These are phyloP conservation scores for Phytophthora macrochlamydospora DNA, from an alignment of 352 stramenopile species.

Conservation along the genomic window DNA sequence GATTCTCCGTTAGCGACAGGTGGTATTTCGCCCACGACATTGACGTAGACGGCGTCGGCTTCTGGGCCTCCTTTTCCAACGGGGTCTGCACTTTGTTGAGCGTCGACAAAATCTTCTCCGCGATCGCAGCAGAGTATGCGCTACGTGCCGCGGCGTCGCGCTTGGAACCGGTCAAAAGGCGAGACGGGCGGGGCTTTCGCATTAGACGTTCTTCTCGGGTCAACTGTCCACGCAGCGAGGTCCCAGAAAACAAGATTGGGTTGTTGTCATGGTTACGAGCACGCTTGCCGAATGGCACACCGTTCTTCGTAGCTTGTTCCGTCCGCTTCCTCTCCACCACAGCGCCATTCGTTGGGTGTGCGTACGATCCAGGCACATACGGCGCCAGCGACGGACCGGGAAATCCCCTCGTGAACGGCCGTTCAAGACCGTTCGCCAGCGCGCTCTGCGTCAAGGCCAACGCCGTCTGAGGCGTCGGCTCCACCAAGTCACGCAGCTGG, in stretches of 20 bases:
- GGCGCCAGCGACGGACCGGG: slow-evolving; percentile 27
- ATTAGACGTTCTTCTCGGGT: slow-evolving; percentile 58
- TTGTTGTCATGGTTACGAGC: slow-evolving; percentile 43
- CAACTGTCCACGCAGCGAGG: slow-evolving; percentile 37
- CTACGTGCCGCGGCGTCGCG: slow-evolving; percentile 59
- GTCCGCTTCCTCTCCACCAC: slow-evolving; percentile 24
- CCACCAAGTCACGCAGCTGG: slow-evolving; percentile 70
- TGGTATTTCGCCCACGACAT: slow-evolving; percentile 89
- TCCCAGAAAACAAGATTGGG: slow-evolving; percentile 44
- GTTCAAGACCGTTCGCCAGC: slow-evolving; percentile 50
- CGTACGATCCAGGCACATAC: slow-evolving; percentile 50
- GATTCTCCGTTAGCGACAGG: slow-evolving; percentile 53
- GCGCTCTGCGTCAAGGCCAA: slow-evolving; percentile 62
- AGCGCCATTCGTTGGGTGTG: slow-evolving; percentile 29
- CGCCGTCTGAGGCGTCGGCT: slow-evolving; percentile 61
- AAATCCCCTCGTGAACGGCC: slow-evolving; percentile 32
- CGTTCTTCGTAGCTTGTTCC: slow-evolving; percentile 24
- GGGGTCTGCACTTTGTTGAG: slow-evolving; percentile 85
- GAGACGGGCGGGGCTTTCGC: slow-evolving; percentile 68
- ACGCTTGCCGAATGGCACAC: slow-evolving; percentile 50
- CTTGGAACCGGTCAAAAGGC: slow-evolving; percentile 73
- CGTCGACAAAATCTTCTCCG: slow-evolving; percentile 80
- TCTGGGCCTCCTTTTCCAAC: slow-evolving; percentile 70
- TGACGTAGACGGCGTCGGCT: slow-evolving; percentile 77
- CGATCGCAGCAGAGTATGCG: slow-evolving; percentile 76